phyloP scores from a whole-genome alignment of 805 yeast species.

The Grigorovia jiainica region DNA sequence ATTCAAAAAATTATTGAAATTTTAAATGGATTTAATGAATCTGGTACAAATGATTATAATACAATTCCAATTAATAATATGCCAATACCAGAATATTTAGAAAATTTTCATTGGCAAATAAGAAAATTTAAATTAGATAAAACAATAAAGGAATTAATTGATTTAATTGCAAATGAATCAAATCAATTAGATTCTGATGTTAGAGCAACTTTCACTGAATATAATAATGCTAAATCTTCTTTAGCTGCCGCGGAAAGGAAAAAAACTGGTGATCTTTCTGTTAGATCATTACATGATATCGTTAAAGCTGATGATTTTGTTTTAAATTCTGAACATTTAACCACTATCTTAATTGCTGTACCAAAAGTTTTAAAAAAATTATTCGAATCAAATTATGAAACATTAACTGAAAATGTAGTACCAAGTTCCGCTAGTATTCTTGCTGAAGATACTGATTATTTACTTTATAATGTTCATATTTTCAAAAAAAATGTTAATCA shows the following conservation, averaged over 20 bases:
- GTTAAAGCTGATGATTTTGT: constrained; percentile 80
- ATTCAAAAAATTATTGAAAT: constrained; percentile 72
- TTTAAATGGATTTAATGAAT: constrained; percentile 38
- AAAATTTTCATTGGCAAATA: constrained; percentile 78
- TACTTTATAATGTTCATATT: constrained; percentile 67
- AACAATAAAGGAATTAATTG: constrained; percentile 67
- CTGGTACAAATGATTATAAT: constrained; percentile 39
- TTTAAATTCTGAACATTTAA: constrained; percentile 73
- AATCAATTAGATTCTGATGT: constrained; percentile 78
- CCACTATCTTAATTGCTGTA: constrained; percentile 80
- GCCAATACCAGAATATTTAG: constrained; percentile 47
- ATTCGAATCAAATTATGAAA: constrained; percentile 66
- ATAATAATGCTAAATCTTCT: constrained; percentile 75
- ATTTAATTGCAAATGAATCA: constrained; percentile 65
- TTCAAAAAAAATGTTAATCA: constrained; percentile 73
- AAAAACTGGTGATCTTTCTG: constrained; percentile 86
- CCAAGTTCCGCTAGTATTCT: constrained; percentile 79
- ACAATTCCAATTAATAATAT: constrained; percentile 45
- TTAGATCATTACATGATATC: constrained; percentile 80
- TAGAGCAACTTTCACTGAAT: constrained; percentile 59
- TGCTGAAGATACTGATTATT: constrained; percentile 63
- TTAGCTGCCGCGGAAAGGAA: constrained; percentile 85
- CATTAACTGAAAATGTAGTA: constrained; percentile 69
- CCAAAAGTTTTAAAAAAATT: constrained; percentile 56
- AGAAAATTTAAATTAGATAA: constrained; percentile 80